A percentile compares a stretch with the other conserved stretches of the same genome.
Conservation (phyloP, 2,329 filamentous ascomycete species). For the Harringtonia aguacate region DNA sequence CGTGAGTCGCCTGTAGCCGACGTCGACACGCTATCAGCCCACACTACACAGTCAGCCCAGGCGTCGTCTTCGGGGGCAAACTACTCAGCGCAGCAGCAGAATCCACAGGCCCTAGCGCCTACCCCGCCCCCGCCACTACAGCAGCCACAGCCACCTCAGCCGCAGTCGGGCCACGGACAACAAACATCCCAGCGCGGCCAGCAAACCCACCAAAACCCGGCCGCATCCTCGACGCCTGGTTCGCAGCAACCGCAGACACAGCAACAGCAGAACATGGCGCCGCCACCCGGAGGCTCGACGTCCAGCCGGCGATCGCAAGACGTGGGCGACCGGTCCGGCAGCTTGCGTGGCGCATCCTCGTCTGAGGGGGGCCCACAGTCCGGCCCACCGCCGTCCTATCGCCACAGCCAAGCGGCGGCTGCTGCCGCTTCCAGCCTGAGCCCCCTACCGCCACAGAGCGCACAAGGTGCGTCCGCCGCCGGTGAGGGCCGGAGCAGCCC, state of each 20-base stretch:
- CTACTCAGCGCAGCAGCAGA: slow-evolving; percentile 24
- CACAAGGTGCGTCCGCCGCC: slow-evolving; percentile 18
- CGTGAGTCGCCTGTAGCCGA: slow-evolving; percentile 48
- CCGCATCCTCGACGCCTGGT: neutral
- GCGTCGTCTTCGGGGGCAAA: slow-evolving; percentile 14
- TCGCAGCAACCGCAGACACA: slow-evolving; percentile 6
- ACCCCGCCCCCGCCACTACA: slow-evolving; percentile 7
- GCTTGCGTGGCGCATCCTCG: slow-evolving; percentile 21
- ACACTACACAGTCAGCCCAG: slow-evolving; percentile 21
- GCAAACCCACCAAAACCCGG: slow-evolving; percentile 10
- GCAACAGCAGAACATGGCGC: slow-evolving; percentile 30
- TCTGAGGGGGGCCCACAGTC: slow-evolving; percentile 26
- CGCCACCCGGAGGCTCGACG: slow-evolving; percentile 29
- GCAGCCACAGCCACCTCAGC: slow-evolving; percentile 17
- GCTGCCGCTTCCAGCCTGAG: slow-evolving; percentile 24
- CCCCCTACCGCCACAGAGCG: slow-evolving; percentile 27
- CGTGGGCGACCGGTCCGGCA: slow-evolving; percentile 27
- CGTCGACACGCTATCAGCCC: slow-evolving; percentile 31
- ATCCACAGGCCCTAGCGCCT: slow-evolving; percentile 4
- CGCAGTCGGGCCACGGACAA: slow-evolving; percentile 19
- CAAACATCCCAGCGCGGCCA: slow-evolving; percentile 8
- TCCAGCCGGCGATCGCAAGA: slow-evolving; percentile 38
- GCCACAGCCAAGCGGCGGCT: slow-evolving; percentile 32
- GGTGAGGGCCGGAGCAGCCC: slow-evolving; percentile 46
- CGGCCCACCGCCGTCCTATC: slow-evolving; percentile 40